Evolutionary conservation across 2,329 filamentous ascomycete species (phyloP).

Genomic region (Esteya vermicola): DNA sequence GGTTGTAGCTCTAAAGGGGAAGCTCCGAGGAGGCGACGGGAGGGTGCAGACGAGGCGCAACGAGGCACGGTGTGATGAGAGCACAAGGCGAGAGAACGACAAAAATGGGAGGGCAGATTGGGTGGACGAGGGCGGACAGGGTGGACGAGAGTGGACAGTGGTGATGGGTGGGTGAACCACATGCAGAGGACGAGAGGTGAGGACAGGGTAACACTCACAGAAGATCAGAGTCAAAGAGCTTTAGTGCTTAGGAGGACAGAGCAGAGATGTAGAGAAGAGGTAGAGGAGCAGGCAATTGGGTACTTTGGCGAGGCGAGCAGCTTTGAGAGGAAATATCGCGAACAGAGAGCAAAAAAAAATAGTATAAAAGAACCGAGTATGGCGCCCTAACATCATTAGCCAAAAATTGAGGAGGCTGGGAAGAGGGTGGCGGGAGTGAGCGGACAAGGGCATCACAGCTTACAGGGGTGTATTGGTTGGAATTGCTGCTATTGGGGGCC

Average conservation of each 20-base stretch:
- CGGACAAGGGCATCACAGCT: conserved; percentile 2
- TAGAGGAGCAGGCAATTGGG: background rate
- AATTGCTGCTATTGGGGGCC: conserved; percentile 3
- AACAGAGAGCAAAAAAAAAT: background rate
- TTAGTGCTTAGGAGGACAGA: background rate
- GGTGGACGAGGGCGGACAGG: no score
- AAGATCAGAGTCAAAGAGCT: background rate
- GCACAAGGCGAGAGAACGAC: no score
- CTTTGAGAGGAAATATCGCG: background rate
- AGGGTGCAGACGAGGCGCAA: no score
- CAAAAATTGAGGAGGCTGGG: conserved; percentile 12
- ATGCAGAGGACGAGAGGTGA: background rate
- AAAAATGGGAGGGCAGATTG: no score
- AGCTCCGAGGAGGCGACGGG: no score
- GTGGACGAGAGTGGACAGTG: no score
- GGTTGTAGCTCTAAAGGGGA: no score
- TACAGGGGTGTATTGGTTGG: conserved; percentile 6
- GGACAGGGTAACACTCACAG: background rate
- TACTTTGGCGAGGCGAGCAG: background rate
- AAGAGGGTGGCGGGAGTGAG: conserved; percentile 9
- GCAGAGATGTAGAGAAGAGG: background rate
- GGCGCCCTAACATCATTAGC: conserved; percentile 8
- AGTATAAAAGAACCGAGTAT: conserved; percentile 4
- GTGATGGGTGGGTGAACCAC: background rate
- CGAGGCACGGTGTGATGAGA: no score